Evolutionary conservation across 2,329 filamentous ascomycete species (phyloP).

Genomic region (Zymoseptoria crescenta): DNA sequence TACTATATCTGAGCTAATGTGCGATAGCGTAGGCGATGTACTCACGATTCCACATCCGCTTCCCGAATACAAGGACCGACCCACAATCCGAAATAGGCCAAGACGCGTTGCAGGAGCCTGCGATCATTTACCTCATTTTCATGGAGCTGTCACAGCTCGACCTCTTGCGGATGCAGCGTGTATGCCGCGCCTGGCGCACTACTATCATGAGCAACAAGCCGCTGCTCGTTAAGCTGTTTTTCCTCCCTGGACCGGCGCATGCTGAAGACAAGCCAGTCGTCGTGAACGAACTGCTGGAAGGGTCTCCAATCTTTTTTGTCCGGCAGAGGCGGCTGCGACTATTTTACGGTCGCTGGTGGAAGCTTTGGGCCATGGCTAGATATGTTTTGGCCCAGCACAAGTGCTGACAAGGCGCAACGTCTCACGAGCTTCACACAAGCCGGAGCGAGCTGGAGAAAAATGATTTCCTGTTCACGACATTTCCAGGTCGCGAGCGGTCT

Average conservation of each 20-base stretch:
- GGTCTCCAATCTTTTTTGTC: neutral
- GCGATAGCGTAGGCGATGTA: too few relatives aligned
- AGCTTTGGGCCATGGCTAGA: neutral
- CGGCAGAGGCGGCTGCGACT: neutral
- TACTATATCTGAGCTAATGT: too few relatives aligned
- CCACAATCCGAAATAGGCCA: too few relatives aligned
- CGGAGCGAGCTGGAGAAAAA: constrained; percentile 1
- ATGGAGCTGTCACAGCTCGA: neutral
- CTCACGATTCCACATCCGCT: too few relatives aligned
- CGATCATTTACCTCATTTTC: neutral
- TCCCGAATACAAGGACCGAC: too few relatives aligned
- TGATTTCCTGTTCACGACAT: neutral
- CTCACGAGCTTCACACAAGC: too few relatives aligned
- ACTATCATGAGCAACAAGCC: neutral
- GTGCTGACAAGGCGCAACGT: neutral
- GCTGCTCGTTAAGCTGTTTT: neutral
- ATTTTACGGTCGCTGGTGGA: neutral
- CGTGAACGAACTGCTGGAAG: neutral
- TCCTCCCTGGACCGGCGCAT: neutral
- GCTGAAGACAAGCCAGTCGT: neutral
- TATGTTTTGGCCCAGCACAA: neutral
- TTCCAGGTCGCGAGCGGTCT: neutral
- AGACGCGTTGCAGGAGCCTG: neutral
- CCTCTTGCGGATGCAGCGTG: neutral
- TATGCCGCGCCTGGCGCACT: neutral